phyloP scores from a whole-genome alignment of 75 land plant genomes.

The Pseudotsuga menziesii region DNA sequence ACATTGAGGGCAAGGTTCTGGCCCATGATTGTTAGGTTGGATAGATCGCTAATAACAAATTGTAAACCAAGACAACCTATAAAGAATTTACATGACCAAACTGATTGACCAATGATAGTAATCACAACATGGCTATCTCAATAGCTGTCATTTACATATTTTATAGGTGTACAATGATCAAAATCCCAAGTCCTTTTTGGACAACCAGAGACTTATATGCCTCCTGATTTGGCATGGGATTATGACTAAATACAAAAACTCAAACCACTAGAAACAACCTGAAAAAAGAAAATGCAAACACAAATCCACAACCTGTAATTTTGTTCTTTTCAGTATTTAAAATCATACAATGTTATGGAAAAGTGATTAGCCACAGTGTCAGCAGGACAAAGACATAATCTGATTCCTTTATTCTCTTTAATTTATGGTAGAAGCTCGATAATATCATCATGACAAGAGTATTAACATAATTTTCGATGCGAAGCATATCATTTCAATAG shows the following conservation, averaged over 20 bases:
- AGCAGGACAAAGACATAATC: too few species aligned
- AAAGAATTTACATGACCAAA: constrained; percentile 11
- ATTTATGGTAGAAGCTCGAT: background rate
- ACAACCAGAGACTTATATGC: background rate
- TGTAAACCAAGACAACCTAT: background rate
- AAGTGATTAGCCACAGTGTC: too few species aligned
- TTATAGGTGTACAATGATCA: constrained; percentile 1
- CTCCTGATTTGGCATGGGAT: constrained; percentile 4
- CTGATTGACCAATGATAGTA: background rate
- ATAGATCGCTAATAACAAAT: background rate
- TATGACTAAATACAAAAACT: constrained; percentile 6
- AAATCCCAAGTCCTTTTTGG: background rate
- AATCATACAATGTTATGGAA: too few species aligned
- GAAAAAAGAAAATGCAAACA: constrained; percentile 9
- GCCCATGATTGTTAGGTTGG: too few species aligned
- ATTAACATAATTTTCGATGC: background rate
- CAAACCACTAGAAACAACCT: constrained; percentile 9
- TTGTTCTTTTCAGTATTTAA: too few species aligned
- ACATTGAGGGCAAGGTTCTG: too few species aligned
- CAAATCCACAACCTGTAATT: background rate
- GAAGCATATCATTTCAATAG: constrained; percentile 5
- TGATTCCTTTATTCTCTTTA: too few species aligned
- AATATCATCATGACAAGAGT: background rate
- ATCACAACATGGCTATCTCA: background rate
- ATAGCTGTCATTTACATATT: constrained; percentile 3